Evolutionary conservation across 116 monocot genomes (phyloP).

Genomic region (Phalaenopsis hybrid): DNA sequence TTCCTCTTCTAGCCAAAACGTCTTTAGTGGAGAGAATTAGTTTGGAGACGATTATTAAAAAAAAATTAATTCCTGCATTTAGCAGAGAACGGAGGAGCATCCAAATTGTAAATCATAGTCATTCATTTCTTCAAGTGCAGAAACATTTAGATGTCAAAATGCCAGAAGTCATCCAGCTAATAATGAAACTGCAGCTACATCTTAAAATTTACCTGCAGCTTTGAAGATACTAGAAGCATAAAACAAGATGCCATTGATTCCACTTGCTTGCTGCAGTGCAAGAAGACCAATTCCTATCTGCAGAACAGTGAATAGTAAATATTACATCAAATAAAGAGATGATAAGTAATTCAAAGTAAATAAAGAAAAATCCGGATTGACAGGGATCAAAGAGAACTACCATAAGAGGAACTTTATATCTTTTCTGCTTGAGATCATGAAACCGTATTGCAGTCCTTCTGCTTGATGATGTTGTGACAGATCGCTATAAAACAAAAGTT

Average conservation of each 20-base stretch:
- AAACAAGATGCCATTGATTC: slow-evolving; percentile 91
- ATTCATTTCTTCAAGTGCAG: background rate
- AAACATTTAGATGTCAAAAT: background rate
- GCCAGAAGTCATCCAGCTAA: background rate
- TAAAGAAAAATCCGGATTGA: background rate
- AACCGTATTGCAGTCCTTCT: slow-evolving; percentile 62
- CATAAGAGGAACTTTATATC: slow-evolving; percentile 70
- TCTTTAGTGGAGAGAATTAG: background rate
- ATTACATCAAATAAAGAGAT: background rate
- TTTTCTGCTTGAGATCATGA: slow-evolving; percentile 50
- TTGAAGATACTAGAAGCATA: slow-evolving; percentile 49
- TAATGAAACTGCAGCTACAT: no score
- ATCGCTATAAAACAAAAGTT: slow-evolving; percentile 36
- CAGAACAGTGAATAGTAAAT: slow-evolving; percentile 8
- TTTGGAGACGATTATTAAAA: background rate
- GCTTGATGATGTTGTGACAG: slow-evolving; percentile 52
- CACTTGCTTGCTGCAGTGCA: slow-evolving; percentile 75
- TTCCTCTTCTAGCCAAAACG: no score
- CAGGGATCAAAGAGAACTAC: slow-evolving; percentile 14
- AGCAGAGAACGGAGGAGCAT: background rate
- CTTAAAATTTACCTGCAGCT: slow-evolving; percentile 51
- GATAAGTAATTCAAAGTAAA: background rate
- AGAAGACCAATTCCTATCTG: slow-evolving; percentile 86
- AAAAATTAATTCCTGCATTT: background rate
- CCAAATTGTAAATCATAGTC: background rate